Percentiles rank a stretch among this genome's conserved stretches.
These are phyloP conservation scores for Ulota crispa DNA, from an alignment of 225 moss, liverwort and hornwort genomes.

Conservation along the genomic window DNA sequence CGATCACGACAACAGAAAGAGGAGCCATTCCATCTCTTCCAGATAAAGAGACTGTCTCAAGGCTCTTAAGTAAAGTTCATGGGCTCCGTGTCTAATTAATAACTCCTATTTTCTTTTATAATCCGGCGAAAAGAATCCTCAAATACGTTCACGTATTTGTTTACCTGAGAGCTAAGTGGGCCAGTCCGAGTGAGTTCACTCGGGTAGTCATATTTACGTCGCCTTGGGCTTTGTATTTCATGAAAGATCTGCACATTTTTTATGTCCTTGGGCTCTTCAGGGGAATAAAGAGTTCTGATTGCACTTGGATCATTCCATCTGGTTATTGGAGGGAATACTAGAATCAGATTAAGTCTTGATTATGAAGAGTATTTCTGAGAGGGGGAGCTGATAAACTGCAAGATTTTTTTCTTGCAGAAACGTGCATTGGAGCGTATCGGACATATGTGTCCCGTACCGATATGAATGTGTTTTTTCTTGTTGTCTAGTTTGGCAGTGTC, in stretches of 20 bases:
- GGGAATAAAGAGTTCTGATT: constrained; percentile 29
- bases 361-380: constrained; percentile 12
- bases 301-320: background rate
- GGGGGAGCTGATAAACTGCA: constrained; percentile 13
- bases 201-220: background rate
- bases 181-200: constrained; percentile 4
- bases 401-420: constrained; percentile 21
- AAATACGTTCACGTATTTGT: background rate
- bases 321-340: constrained; percentile 15
- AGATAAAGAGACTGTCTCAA: constrained; percentile 52
- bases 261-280: background rate
- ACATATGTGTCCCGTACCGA: constrained; percentile 3
- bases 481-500: background rate
- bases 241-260: constrained; percentile 18
- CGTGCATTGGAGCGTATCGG: constrained; percentile 22
- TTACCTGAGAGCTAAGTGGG: background rate
- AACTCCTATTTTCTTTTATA: constrained; percentile 5
- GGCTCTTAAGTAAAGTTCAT: constrained; percentile 55
- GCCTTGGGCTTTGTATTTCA: constrained; percentile 17
- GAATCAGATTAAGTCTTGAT: constrained; percentile 2
- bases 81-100: constrained; percentile 31
- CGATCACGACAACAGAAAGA: constrained; percentile 63
- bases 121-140: background rate
- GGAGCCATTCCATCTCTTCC: constrained; percentile 69
- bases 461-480: background rate